Conservation (phyloP, 2,329 filamentous ascomycete species). For the Arthrobotrys conoides region DNA sequence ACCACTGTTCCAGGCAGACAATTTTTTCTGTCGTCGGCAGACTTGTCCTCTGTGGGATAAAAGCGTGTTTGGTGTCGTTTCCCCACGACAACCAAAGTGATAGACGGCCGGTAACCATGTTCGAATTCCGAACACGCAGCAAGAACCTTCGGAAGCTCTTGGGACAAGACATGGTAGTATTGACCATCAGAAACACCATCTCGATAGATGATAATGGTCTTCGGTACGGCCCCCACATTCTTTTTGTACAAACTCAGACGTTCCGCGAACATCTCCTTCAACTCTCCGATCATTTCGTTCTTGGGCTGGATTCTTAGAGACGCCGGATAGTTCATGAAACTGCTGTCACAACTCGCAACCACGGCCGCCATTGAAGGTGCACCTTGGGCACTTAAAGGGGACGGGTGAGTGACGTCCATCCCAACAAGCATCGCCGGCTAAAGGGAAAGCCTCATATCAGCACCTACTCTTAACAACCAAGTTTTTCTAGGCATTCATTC, state of each 20-base stretch:
- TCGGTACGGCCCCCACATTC: constrained; percentile 70
- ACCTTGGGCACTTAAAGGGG: constrained; percentile 73
- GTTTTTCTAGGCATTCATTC: background rate
- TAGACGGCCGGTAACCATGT: constrained; percentile 70
- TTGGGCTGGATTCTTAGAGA: constrained; percentile 42
- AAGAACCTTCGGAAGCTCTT: constrained; percentile 78
- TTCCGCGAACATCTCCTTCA: constrained; percentile 37
- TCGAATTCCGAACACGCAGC: constrained; percentile 72
- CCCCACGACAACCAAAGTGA: constrained; percentile 83
- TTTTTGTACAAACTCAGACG: constrained; percentile 16
- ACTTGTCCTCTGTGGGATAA: constrained; percentile 75
- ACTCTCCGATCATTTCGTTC: constrained; percentile 29
- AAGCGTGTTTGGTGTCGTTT: constrained; percentile 93
- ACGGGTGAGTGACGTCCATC: constrained; percentile 91
- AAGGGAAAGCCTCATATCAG: background rate
- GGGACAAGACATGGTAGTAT: constrained; percentile 77
- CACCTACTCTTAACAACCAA: background rate
- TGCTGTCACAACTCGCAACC: constrained; percentile 79
- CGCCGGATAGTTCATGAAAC: constrained; percentile 83
- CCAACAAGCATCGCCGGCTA: constrained; percentile 81
- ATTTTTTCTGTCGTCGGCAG: constrained; percentile 73
- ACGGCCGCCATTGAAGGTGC: constrained; percentile 85
- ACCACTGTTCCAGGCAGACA: constrained; percentile 83
- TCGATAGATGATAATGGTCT: constrained; percentile 86
- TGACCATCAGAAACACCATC: constrained; percentile 91